phyloP scores from a whole-genome alignment of 345 rosid genomes.

The Euphorbia tirucalli region DNA sequence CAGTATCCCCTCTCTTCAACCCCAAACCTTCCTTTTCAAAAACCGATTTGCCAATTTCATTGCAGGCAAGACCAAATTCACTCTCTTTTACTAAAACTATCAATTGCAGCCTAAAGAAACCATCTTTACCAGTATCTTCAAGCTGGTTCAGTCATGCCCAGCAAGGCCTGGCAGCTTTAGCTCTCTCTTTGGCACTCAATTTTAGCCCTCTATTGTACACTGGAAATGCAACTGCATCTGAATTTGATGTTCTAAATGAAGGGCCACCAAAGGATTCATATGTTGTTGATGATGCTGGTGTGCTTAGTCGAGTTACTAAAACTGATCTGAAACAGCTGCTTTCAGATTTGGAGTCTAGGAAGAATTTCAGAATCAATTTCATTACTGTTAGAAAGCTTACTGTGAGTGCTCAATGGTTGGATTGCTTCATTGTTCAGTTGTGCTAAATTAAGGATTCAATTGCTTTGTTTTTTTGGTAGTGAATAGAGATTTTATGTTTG shows the following conservation, averaged over 20 bases:
- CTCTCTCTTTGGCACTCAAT: constrained; percentile 73
- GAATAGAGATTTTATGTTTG: constrained; percentile 14
- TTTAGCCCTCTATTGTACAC: constrained; percentile 53
- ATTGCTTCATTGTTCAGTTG: neutral
- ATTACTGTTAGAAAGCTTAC: constrained; percentile 92
- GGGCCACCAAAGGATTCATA: constrained; percentile 86
- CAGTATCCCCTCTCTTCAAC: constrained; percentile 52
- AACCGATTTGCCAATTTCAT: constrained; percentile 32
- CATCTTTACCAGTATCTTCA: constrained; percentile 31
- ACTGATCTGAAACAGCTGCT: constrained; percentile 78
- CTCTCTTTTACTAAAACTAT: constrained; percentile 40
- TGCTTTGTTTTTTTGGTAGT: neutral
- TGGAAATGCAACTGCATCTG: constrained; percentile 76
- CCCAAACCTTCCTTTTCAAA: constrained; percentile 40
- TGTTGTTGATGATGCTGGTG: constrained; percentile 88
- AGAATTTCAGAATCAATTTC: constrained; percentile 68
- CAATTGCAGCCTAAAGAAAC: constrained; percentile 39
- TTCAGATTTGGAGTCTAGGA: constrained; percentile 89
- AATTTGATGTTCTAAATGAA: constrained; percentile 77
- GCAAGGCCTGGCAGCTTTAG: constrained; percentile 76
- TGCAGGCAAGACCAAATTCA: constrained; percentile 43
- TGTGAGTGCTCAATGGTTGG: constrained; percentile 38
- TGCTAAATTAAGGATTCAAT: neutral
- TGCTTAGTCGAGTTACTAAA: constrained; percentile 83
- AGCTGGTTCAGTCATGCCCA: constrained; percentile 63